Evolutionary conservation across 495 filamentous ascomycete genomes (phyloP).

Genomic region (Tirmania nivea): DNA sequence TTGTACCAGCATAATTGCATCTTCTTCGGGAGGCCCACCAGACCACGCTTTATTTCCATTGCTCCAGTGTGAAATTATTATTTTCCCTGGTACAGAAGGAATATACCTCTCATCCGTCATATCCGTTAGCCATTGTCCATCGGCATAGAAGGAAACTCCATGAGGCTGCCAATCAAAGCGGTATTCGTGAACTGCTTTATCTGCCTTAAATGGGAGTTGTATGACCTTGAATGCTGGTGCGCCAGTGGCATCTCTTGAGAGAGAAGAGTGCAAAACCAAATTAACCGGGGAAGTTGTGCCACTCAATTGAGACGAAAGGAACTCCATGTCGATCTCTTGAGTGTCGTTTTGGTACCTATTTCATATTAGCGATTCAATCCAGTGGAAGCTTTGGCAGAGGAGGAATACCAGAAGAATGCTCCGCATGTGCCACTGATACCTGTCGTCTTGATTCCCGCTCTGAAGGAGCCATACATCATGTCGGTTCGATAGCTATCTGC

Average conservation of each 20-base stretch:
- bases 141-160: slow-evolving; percentile 41
- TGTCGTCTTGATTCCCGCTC: slow-evolving; percentile 42
- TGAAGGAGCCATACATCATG: slow-evolving; percentile 41
- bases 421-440: slow-evolving; percentile 41
- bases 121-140: slow-evolving; percentile 30
- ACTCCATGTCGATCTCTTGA: slow-evolving; percentile 62
- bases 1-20: slow-evolving; percentile 36
- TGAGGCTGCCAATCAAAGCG: slow-evolving; percentile 50
- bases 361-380: slow-evolving; percentile 3
- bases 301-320: slow-evolving; percentile 40
- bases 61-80: slow-evolving; percentile 56
- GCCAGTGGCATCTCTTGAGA: slow-evolving; percentile 34
- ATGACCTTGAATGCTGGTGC: slow-evolving; percentile 33
- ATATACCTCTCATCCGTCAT: slow-evolving; percentile 32
- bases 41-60: slow-evolving; percentile 52
- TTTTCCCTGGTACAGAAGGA: slow-evolving; percentile 35
- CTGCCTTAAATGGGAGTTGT: slow-evolving; percentile 39
- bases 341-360: slow-evolving; percentile 44
- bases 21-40: slow-evolving; percentile 37
- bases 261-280: slow-evolving; percentile 45
- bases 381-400: background rate
- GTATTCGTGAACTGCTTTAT: slow-evolving; percentile 44
- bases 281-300: slow-evolving; percentile 37
- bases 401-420: slow-evolving; percentile 51
- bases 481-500: slow-evolving; percentile 35